These are phyloP conservation scores for Pythium myriotylum DNA, from an alignment of 352 stramenopile species.

Conservation along the genomic window DNA sequence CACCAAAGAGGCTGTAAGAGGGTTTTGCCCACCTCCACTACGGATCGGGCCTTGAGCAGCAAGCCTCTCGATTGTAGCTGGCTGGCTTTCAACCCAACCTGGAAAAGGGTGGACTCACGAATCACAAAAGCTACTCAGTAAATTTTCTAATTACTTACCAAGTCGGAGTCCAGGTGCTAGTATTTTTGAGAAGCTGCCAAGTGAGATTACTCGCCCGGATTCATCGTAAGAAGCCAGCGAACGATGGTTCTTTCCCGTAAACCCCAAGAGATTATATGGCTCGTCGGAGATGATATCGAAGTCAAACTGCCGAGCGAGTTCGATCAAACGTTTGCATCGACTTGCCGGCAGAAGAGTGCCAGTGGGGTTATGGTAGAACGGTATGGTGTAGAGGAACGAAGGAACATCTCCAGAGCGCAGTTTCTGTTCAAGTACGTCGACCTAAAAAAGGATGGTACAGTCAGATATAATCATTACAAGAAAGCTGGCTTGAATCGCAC, in stretches of 20 bases:
- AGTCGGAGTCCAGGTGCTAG: constrained; percentile 88
- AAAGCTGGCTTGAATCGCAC: constrained; percentile 31
- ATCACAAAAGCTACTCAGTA: neutral
- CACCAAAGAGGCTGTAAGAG: constrained; percentile 85
- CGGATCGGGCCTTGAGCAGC: constrained; percentile 81
- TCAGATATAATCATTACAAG: no score
- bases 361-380: constrained; percentile 94
- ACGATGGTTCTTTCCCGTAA: constrained; percentile 49
- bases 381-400: constrained; percentile 93
- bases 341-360: constrained; percentile 70
- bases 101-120: neutral
- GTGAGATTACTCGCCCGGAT: constrained; percentile 70
- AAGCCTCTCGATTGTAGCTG: constrained; percentile 60
- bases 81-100: constrained; percentile 71
- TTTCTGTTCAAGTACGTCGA: constrained; percentile 71
- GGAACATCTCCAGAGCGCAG: constrained; percentile 64
- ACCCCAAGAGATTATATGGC: constrained; percentile 93
- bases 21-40: constrained; percentile 90
- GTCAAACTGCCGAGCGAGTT: constrained; percentile 76
- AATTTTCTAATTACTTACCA: constrained; percentile 42
- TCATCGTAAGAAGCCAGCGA: constrained; percentile 71
- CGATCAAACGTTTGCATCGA: constrained; percentile 72
- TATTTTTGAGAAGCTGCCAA: constrained; percentile 96
- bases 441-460: no score
- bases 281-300: constrained; percentile 93